Evolutionary conservation across 495 filamentous ascomycete species (phyloP), one percentile per base, ranked within the genome.

Genomic region (Hypoxylon cercidicola): DNA sequence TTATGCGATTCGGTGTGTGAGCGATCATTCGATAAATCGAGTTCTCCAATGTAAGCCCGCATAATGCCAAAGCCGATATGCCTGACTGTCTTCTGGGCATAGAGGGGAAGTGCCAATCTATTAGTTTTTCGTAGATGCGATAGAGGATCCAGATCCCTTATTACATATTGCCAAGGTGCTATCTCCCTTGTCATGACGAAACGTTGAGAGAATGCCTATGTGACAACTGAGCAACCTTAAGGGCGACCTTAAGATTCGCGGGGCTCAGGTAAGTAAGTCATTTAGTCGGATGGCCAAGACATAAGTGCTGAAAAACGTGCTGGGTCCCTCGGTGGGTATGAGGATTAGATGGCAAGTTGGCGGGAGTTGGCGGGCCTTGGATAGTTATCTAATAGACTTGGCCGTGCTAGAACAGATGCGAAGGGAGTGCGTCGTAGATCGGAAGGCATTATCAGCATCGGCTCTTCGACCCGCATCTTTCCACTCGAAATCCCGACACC

Each of bases 161-260:
- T 32, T 35, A 11, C 49, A 52, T 7, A 56, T 28, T 44, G 58
- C 49, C 58, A 61, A 61, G 48, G n/a, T 54, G 15, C 32, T 61
- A 23, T 11, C 28, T 15, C 19, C 37, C 43, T 25, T 35, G 40
- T 18, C 39, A 52, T 60, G 37, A 23, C 40, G 57, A 46, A 52
- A 37, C 18, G n/a, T 8, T 7, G 10, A 32, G 23, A 25, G 23
- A 5, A 25, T 25, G n/a, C 2, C 37, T 52, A 6, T 9, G 40
- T 19, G 18, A 45, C n/a, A 37, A 6, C 20, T 10, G 37, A 37
- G 20, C 35, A 13, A 48, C 18, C 10, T 15, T 39, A 16, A n/a
- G n/a, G n/a, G n/a, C n/a, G n/a, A n/a, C n/a, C n/a, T n/a, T n/a
- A n/a, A n/a, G n/a, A n/a, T n/a, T n/a, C n/a, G n/a, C n/a, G n/a